Evolutionary conservation across 148 eudicot genomes (phyloP).

Genomic region (Diospyros kaki): DNA sequence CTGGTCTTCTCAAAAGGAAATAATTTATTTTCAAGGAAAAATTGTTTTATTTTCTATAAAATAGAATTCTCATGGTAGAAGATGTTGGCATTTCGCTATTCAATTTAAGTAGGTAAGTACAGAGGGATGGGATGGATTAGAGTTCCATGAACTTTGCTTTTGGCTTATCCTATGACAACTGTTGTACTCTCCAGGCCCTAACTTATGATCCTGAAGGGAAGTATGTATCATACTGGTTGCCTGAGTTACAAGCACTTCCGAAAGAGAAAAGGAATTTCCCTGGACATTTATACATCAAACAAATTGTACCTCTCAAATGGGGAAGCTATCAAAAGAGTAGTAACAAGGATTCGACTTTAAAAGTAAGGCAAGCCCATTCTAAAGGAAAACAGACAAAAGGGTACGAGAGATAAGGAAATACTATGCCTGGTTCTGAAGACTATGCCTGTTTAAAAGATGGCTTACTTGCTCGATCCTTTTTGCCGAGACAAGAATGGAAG

Average conservation of each 20-base stretch:
- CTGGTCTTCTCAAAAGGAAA: neutral
- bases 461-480: too few relatives aligned
- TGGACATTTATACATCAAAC: slow-evolving; percentile 61
- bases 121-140: neutral
- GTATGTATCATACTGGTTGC: slow-evolving; percentile 85
- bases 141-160: too few relatives aligned
- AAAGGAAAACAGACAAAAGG: neutral
- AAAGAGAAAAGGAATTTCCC: slow-evolving; percentile 74
- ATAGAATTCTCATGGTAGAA: neutral
- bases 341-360: slow-evolving; percentile 9
- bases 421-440: too few relatives aligned
- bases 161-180: neutral
- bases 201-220: slow-evolving; percentile 81
- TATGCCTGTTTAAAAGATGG: too few relatives aligned
- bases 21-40: neutral
- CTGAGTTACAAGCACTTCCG: slow-evolving; percentile 59
- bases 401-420: neutral
- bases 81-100: neutral
- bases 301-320: slow-evolving; percentile 57
- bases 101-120: neutral
- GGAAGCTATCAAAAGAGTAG: slow-evolving; percentile 32
- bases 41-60: neutral
- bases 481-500: too few relatives aligned
- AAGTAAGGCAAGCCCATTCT: neutral
- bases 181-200: slow-evolving; percentile 47